These are phyloP conservation scores for Solanum medicagineum DNA, from an alignment of 257 asterid genomes.

Conservation along the genomic window DNA sequence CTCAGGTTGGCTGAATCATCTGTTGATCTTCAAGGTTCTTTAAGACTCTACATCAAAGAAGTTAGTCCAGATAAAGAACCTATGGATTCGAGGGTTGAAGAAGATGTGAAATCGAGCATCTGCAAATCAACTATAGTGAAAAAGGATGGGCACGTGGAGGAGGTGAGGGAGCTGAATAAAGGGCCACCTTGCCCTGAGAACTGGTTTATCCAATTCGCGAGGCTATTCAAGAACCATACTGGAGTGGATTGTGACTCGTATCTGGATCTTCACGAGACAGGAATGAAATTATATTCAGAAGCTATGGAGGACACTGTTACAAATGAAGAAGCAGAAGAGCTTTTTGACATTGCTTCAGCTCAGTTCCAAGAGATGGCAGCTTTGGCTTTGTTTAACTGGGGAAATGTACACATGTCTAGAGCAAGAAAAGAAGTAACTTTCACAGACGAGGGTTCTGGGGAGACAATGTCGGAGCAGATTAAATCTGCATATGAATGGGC, in stretches of 20 bases:
- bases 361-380: slow-evolving; percentile 89
- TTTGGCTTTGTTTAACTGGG: slow-evolving; percentile 89
- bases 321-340: slow-evolving; percentile 63
- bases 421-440: slow-evolving; percentile 56
- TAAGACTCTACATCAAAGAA: slow-evolving; percentile 70
- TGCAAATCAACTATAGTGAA: slow-evolving; percentile 15
- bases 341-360: slow-evolving; percentile 66
- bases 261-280: slow-evolving; percentile 80
- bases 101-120: slow-evolving; percentile 13
- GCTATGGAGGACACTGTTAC: slow-evolving; percentile 87
- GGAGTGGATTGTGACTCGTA: slow-evolving; percentile 79
- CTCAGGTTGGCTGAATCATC: slow-evolving; percentile 80
- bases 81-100: slow-evolving; percentile 25
- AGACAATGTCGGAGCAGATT: slow-evolving; percentile 33
- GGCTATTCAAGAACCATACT: slow-evolving; percentile 70
- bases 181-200: slow-evolving; percentile 42
- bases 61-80: slow-evolving; percentile 78
- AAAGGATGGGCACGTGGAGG: slow-evolving; percentile 17
- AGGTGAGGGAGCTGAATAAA: slow-evolving; percentile 5
- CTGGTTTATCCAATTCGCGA: slow-evolving; percentile 81
- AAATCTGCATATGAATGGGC: slow-evolving; percentile 69
- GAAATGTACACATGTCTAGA: slow-evolving; percentile 78
- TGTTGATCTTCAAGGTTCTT: slow-evolving; percentile 51
- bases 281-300: slow-evolving; percentile 78
- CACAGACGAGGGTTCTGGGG: slow-evolving; percentile 49